Evolutionary conservation across 108 stramenopile genomes (phyloP), one percentile per base, ranked within the genome.

Genomic region (Fistulifera solaris): DNA sequence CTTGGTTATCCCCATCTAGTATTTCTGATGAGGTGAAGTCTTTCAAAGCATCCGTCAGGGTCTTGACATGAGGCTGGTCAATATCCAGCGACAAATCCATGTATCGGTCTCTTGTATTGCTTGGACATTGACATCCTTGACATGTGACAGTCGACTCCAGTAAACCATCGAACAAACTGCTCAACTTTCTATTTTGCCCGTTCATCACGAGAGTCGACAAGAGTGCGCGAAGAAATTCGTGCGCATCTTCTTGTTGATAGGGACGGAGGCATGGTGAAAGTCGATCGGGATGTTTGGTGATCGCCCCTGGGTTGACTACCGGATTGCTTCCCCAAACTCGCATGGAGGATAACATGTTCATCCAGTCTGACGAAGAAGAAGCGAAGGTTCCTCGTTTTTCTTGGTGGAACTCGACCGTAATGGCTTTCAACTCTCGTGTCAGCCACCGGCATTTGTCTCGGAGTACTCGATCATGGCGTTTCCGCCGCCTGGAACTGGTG

Each of bases 71-170:
- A 1, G 54, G 45, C 56, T 73, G 70, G 45, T 74, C 68, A 47
- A 92, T 86, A 52, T 92, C 86, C 3, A 92, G 59, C 52, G 79
- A 81, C 18, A 92, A 69, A 53, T 92, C 90, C 90, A 92, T 88
- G 49, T 88, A 92, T 38, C 86, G 62, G 58, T 92, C 90, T 56
- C 86, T 63, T 2, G 90, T 92, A 6, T 86, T 59, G 54, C 79
- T 81, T 13, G 72, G 56, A 50, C 77, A 71, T 12, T 62, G 52
- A 68, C 90, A 92, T 0, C 73, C 72, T 40, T 86, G 76, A 54
- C 90, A 92, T 0, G 83, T 88, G n/a, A 92, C 82, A 11, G 84
- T 62, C 40, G 70, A 73, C 49, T 88, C 86, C n/a, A 92, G 59
- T n/a, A 87, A 60, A 14, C 90, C 90, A 62, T 92, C 90, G 59